Evolutionary conservation across 139 green algal species (phyloP), one percentile per base, ranked within the genome.

Genomic region (Mesotaenium endlicherianum): DNA sequence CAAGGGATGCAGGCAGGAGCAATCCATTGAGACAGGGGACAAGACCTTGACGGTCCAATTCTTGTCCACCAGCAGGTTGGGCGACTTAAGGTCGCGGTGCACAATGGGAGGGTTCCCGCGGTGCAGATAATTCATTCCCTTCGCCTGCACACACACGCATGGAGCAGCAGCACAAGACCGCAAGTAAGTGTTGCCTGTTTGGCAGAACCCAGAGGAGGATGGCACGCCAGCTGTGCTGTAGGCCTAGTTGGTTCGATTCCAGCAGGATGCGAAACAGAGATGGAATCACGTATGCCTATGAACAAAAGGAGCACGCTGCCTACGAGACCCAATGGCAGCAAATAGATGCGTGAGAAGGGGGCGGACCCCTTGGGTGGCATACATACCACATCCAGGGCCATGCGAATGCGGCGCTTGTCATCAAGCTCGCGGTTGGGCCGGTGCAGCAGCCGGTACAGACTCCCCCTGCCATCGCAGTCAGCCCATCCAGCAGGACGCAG

Each of bases 41-140:
- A 64, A 2, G 58, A 95, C 94, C 88, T 97, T 97, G 74, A 97
- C 88, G 0, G 90, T 94, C 84, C 92, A 94, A 84, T 97, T 91
- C 68, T 94, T 93, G 85, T 97, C 95, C 49, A 95, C 91, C n/a
- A 96, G 87, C 70, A 90, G 59, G 58, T 92, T 92, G 11, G 88
- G 91, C 1, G 72, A 88, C 82, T 95, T 93, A 45, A 97, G 88
- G 86, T 97, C 94, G 31, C 93, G 90, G 70, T 97, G 94, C 14
- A 97, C 89, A 39, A 97, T 91, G 38, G 89, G 83, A 4, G 93
- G 93, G 38, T 70, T 85, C 74, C 90, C 91, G 38, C 77, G 90
- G 89, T 97, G 94, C 82, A 97, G 88, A 84, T 96, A 96, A 41
- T 85, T 85, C 71, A 87, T 87, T 6, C 81, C 81, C 71, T 77